Conservation (phyloP, 768 basidiomycete genomes). For the Pleurotus ostreatus region DNA sequence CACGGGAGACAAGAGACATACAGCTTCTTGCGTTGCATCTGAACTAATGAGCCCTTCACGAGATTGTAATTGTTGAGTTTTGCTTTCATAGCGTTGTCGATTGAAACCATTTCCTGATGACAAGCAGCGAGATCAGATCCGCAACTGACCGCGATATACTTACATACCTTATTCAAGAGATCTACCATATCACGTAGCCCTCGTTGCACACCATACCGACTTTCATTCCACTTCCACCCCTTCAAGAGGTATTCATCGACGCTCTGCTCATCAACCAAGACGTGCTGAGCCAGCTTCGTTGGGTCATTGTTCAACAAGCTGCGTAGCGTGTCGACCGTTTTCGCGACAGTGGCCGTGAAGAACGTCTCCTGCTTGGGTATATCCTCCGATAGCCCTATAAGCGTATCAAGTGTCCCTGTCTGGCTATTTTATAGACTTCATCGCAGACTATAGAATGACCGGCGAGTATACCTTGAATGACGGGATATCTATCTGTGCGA, state of each 20-base stretch:
- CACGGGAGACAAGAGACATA: constrained; percentile 25
- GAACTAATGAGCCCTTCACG: constrained; percentile 86
- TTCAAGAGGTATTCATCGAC: constrained; percentile 78
- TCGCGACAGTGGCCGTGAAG: constrained; percentile 87
- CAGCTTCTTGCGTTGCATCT: constrained; percentile 95
- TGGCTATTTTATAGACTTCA: constrained; percentile 23
- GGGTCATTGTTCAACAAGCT: constrained; percentile 88
- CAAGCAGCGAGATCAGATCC: not conserved
- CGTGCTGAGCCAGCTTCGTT: constrained; percentile 66
- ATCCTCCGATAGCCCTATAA: constrained; percentile 87
- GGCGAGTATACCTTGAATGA: constrained; percentile 73
- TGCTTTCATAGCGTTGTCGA: constrained; percentile 91
- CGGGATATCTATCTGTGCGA: constrained; percentile 73
- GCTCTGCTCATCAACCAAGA: constrained; percentile 73
- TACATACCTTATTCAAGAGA: constrained; percentile 71
- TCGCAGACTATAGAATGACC: not conserved
- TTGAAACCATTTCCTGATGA: constrained; percentile 84
- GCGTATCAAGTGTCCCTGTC: constrained; percentile 91
- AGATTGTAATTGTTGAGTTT: constrained; percentile 91
- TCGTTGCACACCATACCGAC: constrained; percentile 82
- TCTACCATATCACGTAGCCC: constrained; percentile 85
- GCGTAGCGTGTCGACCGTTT: constrained; percentile 90
- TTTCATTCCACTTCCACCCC: constrained; percentile 91
- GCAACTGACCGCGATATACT: not conserved
- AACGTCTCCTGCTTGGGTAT: constrained; percentile 87